Conservation (phyloP, 306 rosid species). For the Fragaria nilgerrensis region DNA sequence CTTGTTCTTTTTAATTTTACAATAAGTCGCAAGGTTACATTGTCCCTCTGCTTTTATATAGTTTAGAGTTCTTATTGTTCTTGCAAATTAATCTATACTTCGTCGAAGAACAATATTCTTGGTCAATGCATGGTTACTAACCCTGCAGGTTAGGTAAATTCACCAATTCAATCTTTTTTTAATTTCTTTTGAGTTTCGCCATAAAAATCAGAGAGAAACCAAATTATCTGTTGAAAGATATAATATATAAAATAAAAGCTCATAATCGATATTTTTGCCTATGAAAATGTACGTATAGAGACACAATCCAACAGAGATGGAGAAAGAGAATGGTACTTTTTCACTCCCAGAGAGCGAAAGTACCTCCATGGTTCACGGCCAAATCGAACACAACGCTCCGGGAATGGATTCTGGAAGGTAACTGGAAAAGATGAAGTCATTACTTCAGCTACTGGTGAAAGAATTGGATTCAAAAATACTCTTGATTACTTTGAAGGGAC, state of each 20-base stretch:
- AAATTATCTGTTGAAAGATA: too few species aligned
- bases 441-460: not conserved
- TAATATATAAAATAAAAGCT: too few species aligned
- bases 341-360: constrained; percentile 12
- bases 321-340: constrained; percentile 16
- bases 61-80: not conserved
- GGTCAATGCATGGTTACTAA: not conserved
- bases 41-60: too few species aligned
- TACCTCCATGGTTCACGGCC: constrained; percentile 11
- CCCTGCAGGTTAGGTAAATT: too few species aligned
- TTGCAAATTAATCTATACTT: not conserved
- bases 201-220: too few species aligned
- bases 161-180: not conserved
- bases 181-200: too few species aligned
- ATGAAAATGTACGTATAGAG: not conserved
- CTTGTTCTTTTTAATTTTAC: not conserved
- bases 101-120: not conserved
- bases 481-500: not conserved
- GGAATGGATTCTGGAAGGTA: constrained; percentile 14
- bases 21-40: not conserved
- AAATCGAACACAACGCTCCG: not conserved
- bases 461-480: constrained; percentile 2
- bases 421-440: constrained; percentile 2
- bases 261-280: not conserved
- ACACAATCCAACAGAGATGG: not conserved